Base-by-base conservation (phyloP, 345 rosid species). In the Sisymbrium altissimum region DNA sequence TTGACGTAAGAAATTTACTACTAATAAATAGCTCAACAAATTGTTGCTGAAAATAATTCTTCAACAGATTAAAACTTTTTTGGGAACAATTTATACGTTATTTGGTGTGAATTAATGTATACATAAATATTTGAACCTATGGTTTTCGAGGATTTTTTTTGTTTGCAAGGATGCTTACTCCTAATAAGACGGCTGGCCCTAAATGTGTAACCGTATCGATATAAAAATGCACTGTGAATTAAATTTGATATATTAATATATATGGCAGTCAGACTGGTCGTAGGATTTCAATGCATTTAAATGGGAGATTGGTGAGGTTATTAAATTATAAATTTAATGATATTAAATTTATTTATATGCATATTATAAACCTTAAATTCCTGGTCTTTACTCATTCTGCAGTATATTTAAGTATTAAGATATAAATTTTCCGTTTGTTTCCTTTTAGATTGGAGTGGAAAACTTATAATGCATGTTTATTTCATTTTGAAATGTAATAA, bases 181-280 rank as follows among this genome's bases (percentile, higher is more conserved):
- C 70, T 69, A 62, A 69, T 38, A 70, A 68, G 50, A 62, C 70
- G 74, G 79, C 65, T 76, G 14, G 59, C 17, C 7, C 50, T 62
- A 69, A 68, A 43, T 76, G 79, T 44, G 50, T 75, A 75, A 75
- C 70, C 64, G 72, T 40, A 43, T n/a, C 40, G 15, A 43, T 48
- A n/a, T 41, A 32, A 29, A 52, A 69, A 50, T 57, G 39, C 66
- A 56, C 23, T 32, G 39, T 48, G 11, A 38, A 66, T 74, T 65
- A 39, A 50, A 50, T 69, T 68, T 62, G 57, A 40, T 35, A 35
- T 60, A 68, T 76, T 69, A 54, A 76, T 69, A 38, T 62, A 0
- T 13, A 61, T 75, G 73, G 70, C 75, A 76, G 75, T 62, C 52
- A 62, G 75, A 69, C 70, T 62, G 75, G 79, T 76, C 70, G 62